phyloP scores from a whole-genome alignment of 306 rosid species.

The Quercus dentata region DNA sequence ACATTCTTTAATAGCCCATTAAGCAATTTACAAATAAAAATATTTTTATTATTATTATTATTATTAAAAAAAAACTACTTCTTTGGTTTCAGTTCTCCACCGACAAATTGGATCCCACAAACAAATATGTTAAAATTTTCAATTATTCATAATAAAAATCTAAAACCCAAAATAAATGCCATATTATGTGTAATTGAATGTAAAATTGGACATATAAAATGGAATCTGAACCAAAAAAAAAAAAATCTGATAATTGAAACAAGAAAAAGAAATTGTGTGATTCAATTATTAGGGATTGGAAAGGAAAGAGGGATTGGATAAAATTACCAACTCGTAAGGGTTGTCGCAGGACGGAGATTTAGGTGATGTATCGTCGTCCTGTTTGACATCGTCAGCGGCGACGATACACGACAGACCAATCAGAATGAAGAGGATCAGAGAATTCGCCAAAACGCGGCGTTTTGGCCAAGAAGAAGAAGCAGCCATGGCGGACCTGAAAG shows the following conservation, averaged over 20 bases:
- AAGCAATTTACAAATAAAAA: neutral
- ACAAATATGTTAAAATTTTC: neutral
- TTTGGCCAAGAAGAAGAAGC: slow-evolving; percentile 1
- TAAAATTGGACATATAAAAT: neutral
- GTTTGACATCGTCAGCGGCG: slow-evolving; percentile 40
- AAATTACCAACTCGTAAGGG: slow-evolving; percentile 65
- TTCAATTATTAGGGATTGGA: no score
- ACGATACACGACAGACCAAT: slow-evolving; percentile 11
- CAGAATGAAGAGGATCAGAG: slow-evolving; percentile 31
- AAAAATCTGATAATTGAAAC: neutral
- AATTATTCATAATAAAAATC: neutral
- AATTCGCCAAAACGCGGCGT: neutral
- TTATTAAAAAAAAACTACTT: neutral
- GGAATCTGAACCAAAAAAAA: neutral
- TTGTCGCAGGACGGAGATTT: slow-evolving; percentile 59
- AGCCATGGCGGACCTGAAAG: slow-evolving; percentile 32
- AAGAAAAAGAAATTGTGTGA: neutral
- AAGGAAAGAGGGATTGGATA: neutral
- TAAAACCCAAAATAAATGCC: neutral
- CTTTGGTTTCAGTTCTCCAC: neutral
- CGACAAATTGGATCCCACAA: neutral
- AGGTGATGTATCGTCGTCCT: slow-evolving; percentile 39
- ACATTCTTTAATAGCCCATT: neutral
- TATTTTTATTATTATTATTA: neutral
- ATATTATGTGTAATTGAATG: no score